Conservation (phyloP, 2,329 filamentous ascomycete genomes). For the Xylariaceae sp. region DNA sequence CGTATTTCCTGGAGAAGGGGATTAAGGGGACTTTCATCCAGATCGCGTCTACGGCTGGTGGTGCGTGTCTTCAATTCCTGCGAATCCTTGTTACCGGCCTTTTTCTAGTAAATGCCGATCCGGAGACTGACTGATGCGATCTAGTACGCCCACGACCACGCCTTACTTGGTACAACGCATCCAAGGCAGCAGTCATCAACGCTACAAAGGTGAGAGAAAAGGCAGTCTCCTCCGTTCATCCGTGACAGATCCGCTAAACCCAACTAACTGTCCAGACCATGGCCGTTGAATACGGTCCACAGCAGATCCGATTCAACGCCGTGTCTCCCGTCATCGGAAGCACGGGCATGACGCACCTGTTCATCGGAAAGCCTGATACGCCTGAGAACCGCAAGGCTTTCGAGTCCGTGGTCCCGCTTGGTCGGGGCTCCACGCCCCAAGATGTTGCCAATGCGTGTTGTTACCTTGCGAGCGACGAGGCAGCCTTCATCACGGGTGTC, state of each 20-base stretch:
- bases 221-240: too few relatives aligned
- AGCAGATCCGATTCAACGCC: slow-evolving; percentile 68
- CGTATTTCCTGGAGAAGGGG: slow-evolving; percentile 53
- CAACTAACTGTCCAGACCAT: slow-evolving; percentile 35
- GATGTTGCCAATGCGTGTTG: slow-evolving; percentile 68
- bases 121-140: not conserved
- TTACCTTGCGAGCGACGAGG: slow-evolving; percentile 67
- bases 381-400: slow-evolving; percentile 54
- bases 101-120: too few relatives aligned
- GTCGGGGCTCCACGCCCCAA: slow-evolving; percentile 49
- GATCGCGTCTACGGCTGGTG: slow-evolving; percentile 58
- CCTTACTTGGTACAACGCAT: slow-evolving; percentile 65
- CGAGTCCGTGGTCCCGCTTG: slow-evolving; percentile 50
- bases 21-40: slow-evolving; percentile 57
- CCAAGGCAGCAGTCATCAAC: slow-evolving; percentile 60
- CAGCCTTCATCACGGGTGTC: slow-evolving; percentile 66
- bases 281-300: slow-evolving; percentile 66
- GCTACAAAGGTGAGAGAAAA: slow-evolving; percentile 40
- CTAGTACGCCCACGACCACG: slow-evolving; percentile 52
- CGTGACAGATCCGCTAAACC: too few relatives aligned
- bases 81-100: too few relatives aligned
- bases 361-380: slow-evolving; percentile 58
- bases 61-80: slow-evolving; percentile 4
- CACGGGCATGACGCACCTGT: slow-evolving; percentile 55
- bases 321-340: slow-evolving; percentile 64